phyloP scores from a whole-genome alignment of 2,329 filamentous ascomycete genomes.

The Cladophialophora bantiana region DNA sequence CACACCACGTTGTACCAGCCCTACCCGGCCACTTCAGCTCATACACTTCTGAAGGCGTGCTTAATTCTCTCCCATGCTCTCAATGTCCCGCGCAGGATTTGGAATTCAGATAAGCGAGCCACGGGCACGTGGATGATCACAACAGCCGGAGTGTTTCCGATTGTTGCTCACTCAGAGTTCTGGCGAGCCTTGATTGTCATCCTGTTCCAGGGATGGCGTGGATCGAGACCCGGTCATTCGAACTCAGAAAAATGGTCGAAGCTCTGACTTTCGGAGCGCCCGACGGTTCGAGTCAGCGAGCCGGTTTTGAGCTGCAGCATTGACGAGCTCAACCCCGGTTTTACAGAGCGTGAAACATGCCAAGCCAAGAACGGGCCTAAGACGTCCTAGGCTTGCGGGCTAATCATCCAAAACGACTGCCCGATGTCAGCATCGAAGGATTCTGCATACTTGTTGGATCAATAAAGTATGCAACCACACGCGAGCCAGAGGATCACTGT shows the following conservation, averaged over 20 bases:
- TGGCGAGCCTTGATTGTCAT: background rate
- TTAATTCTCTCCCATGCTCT: background rate
- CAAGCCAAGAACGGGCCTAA: slow-evolving; percentile 9
- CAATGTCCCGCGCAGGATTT: background rate
- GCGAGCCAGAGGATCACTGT: slow-evolving; percentile 5
- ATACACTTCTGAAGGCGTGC: background rate
- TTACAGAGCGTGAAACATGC: slow-evolving; percentile 12
- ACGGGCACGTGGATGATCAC: slow-evolving; percentile 15
- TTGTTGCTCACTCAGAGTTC: slow-evolving; percentile 9
- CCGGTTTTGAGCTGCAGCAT: background rate
- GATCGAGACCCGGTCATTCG: background rate
- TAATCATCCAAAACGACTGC: background rate
- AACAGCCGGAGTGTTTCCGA: slow-evolving; percentile 9
- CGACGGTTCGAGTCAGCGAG: slow-evolving; percentile 25
- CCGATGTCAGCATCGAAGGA: slow-evolving; percentile 32
- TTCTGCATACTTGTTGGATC: slow-evolving; percentile 13
- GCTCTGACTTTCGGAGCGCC: slow-evolving; percentile 16
- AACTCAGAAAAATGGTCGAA: background rate
- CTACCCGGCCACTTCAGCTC: slow-evolving; percentile 2
- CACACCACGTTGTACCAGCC: slow-evolving; percentile 5
- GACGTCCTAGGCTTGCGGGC: background rate
- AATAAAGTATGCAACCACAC: background rate
- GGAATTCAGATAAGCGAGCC: slow-evolving; percentile 17
- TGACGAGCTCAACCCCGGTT: background rate
- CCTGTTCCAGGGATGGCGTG: background rate